phyloP scores from a whole-genome alignment of 345 rosid species.

The Pistacia vera region DNA sequence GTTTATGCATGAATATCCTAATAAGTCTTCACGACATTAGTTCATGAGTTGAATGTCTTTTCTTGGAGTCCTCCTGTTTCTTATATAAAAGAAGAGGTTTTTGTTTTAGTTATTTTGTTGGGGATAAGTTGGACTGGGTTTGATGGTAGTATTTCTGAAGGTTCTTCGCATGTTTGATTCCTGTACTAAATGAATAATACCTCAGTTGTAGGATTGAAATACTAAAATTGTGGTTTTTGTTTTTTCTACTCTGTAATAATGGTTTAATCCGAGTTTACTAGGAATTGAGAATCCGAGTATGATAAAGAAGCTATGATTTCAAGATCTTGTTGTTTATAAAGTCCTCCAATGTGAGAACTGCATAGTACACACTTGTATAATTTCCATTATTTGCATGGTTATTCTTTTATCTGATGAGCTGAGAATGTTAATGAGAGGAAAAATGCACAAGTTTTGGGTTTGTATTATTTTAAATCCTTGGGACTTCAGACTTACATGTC shows the following conservation, averaged over 20 bases:
- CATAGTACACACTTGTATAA: not conserved
- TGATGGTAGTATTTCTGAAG: not conserved
- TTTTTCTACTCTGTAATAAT: not conserved
- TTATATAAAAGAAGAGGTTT: no score
- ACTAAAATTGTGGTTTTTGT: not conserved
- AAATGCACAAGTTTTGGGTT: not conserved
- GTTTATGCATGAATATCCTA: no score
- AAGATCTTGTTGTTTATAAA: not conserved
- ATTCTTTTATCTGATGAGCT: not conserved
- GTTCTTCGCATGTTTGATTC: not conserved
- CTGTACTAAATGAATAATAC: not conserved
- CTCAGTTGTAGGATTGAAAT: no score
- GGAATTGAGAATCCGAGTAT: not conserved
- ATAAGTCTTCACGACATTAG: no score
- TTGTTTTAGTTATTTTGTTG: not conserved
- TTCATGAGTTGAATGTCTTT: no score
- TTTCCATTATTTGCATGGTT: not conserved
- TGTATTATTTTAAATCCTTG: conserved; percentile 15
- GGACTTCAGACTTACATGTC: conserved; percentile 2
- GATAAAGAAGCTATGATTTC: not conserved
- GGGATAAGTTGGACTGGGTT: not conserved
- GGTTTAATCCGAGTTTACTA: not conserved
- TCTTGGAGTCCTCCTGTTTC: no score
- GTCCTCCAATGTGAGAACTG: not conserved
- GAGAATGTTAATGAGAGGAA: not conserved